These are phyloP conservation scores for Aspergillus carbonarius DNA, from an alignment of 2,329 filamentous ascomycete species.

Conservation along the genomic window DNA sequence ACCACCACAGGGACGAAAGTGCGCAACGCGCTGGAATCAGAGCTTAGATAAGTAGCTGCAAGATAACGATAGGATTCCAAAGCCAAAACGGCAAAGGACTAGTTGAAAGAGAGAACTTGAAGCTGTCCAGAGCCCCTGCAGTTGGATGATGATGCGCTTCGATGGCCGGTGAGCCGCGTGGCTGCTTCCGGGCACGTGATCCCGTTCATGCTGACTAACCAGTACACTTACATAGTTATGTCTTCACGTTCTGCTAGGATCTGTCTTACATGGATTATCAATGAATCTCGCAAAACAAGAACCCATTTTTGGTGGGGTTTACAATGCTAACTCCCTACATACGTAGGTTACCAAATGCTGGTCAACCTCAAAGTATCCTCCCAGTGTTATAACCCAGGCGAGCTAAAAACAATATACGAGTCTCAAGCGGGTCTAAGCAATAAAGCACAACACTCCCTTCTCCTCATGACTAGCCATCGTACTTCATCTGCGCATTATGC, in stretches of 20 bases:
- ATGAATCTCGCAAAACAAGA: neutral
- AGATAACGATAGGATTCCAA: conserved; percentile 13
- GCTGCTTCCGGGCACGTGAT: conserved; percentile 24
- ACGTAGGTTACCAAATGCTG: neutral
- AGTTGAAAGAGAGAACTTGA: conserved; percentile 17
- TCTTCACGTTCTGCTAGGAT: neutral
- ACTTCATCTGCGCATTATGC: conserved; percentile 53
- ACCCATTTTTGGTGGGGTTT: neutral
- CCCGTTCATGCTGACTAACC: neutral
- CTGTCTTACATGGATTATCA: neutral
- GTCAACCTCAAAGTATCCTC: neutral
- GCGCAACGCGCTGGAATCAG: conserved; percentile 5
- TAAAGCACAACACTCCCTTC: neutral
- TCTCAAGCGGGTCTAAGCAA: neutral
- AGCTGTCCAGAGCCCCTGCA: neutral
- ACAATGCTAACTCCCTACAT: neutral
- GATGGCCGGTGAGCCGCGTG: conserved; percentile 18
- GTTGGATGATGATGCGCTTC: conserved; percentile 7
- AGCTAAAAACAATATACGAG: neutral
- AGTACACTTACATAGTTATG: neutral
- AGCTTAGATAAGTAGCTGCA: neutral
- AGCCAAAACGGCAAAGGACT: neutral
- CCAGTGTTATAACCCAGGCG: neutral
- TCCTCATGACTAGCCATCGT: neutral
- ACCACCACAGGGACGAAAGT: conserved; percentile 19